Percentiles rank a stretch among this genome's conserved stretches.
phyloP scores from a whole-genome alignment of 331 rosid species.

The Arachis monticola region DNA sequence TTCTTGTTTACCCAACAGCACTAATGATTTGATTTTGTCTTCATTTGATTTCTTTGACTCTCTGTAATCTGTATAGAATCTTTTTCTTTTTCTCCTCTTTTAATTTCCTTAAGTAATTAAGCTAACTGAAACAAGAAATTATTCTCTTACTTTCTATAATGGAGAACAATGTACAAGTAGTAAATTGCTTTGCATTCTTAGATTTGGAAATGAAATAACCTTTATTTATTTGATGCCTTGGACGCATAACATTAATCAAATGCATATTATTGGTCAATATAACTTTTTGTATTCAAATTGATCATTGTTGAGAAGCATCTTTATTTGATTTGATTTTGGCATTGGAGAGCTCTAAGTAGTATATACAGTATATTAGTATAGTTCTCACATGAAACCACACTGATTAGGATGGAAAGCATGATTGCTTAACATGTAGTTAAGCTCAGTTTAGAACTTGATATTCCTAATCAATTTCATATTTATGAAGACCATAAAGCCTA shows the following conservation, averaged over 20 bases:
- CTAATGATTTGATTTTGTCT: constrained; percentile 48
- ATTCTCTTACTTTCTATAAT: constrained; percentile 8
- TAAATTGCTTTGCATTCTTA: neutral
- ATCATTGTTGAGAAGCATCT: neutral
- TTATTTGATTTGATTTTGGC: neutral
- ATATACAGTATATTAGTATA: too few species aligned
- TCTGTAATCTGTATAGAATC: constrained; percentile 27
- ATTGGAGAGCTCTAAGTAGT: neutral
- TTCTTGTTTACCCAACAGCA: constrained; percentile 38
- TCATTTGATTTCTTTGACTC: constrained; percentile 41
- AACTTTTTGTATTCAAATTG: neutral
- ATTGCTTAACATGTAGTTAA: neutral
- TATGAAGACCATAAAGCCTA: too few species aligned
- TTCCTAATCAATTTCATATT: too few species aligned
- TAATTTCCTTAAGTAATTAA: neutral
- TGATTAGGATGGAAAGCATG: neutral
- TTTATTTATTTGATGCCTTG: neutral
- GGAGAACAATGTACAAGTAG: constrained; percentile 8
- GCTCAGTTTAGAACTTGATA: too few species aligned
- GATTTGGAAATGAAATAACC: neutral
- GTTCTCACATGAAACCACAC: neutral
- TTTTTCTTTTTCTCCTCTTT: neutral
- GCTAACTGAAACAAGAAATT: constrained; percentile 27
- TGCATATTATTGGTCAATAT: neutral
- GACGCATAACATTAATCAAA: neutral